Base-by-base conservation (phyloP, 1,139 yeast genomes). In the Trichomonascaceae sp. region DNA sequence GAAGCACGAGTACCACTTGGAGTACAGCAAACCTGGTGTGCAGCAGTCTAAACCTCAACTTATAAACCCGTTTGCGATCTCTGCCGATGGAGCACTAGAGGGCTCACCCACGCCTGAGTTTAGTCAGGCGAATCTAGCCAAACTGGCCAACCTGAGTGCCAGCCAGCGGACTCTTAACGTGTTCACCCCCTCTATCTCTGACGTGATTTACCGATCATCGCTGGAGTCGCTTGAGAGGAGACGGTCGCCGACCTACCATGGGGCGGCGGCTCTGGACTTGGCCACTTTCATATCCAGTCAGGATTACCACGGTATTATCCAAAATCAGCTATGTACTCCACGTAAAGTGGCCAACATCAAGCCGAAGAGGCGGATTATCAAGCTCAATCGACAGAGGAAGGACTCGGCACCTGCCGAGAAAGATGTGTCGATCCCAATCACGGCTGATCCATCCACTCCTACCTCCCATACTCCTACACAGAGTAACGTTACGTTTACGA, bases 151-250 rank as follows among this genome's bases (percentile, higher is more conserved):
- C n/a, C 60, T 87, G 40, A 71, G 75, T 37, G 74, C 78, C 18
- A 74, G 89, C 3, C 71, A 95, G 44, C 87, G 81, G 43, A 81
- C 96, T 0, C 62, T 87, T 40, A 71, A 78, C 14, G 56, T 84
- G 33, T 69, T 73, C 34, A 69, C 79, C 1, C 77, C 81, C 1
- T 64, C 66, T 27, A 64, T 75, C 40, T 65, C 65, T 27, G 69
- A 70, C 38, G 63, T 73, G 3, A 65, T 74, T n/a, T 75, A 71
- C 47, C 59, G 81, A 35, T 67, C 74, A 5, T 51, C 51, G 34
- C 37, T 52, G 28, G 56, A 51, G 16, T 36, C 43, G 17, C 45
- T 45, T 39, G 51, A 46, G 18, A 30, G 32, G 14, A 30, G 31
- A 4, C 22, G 28, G 18, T 8, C 23, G 28, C 36, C 8, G 13